These are phyloP conservation scores for Cicer judaicum DNA, from an alignment of 306 rosid species.

Conservation along the genomic window DNA sequence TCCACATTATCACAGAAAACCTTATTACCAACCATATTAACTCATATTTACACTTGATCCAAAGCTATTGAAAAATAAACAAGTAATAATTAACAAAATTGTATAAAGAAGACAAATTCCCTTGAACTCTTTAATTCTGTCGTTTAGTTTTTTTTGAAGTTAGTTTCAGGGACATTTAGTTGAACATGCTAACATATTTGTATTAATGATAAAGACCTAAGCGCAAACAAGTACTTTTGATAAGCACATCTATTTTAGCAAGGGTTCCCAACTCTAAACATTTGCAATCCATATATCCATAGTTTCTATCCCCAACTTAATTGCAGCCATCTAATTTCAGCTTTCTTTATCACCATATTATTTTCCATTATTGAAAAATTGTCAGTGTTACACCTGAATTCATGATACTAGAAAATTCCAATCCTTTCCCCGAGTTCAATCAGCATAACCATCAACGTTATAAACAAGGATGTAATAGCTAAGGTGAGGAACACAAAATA, in stretches of 20 bases:
- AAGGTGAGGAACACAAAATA: neutral
- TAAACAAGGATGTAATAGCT: neutral
- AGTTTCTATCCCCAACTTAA: conserved; percentile 19
- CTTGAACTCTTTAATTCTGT: conserved; percentile 18
- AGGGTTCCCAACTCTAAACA: conserved; percentile 7
- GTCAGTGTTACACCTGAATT: conserved; percentile 10
- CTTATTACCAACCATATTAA: conserved; percentile 35
- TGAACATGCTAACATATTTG: conserved; percentile 12
- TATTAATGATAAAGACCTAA: conserved; percentile 3
- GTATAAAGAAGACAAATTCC: conserved; percentile 34
- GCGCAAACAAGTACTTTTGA: neutral
- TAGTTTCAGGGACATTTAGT: conserved; percentile 3
- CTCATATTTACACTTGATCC: conserved; percentile 23
- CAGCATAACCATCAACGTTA: neutral
- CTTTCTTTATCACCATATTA: conserved; percentile 26
- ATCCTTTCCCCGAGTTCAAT: conserved; percentile 5
- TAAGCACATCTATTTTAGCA: conserved; percentile 15
- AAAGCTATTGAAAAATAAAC: conserved; percentile 13
- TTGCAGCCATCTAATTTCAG: conserved; percentile 16
- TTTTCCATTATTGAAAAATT: conserved; percentile 2
- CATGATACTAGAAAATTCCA: neutral
- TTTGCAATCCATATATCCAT: neutral
- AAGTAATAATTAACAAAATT: neutral
- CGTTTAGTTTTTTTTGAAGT: conserved; percentile 16
- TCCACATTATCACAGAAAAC: conserved; percentile 37